Conservation (phyloP, 2,329 filamentous ascomycete genomes). For the Leptographium flavum region DNA sequence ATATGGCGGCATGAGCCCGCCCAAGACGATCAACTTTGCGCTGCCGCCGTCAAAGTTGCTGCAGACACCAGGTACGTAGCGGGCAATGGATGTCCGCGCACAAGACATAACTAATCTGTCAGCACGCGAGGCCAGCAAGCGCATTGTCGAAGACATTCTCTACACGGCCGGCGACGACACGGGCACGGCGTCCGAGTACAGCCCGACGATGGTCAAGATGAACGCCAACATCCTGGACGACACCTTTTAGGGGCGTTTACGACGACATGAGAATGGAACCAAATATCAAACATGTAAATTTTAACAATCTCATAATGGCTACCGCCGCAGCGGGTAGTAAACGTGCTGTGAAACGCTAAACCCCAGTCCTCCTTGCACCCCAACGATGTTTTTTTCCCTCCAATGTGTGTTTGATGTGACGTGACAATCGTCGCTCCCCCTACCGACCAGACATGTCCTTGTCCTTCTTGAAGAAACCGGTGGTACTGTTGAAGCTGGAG, state of each 20-base stretch:
- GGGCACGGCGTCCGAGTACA: constrained; percentile 43
- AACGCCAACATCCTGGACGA: constrained; percentile 47
- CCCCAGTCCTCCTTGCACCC: no score
- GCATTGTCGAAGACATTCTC: constrained; percentile 69
- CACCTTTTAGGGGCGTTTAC: constrained; percentile 27
- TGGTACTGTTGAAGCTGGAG: constrained; percentile 12
- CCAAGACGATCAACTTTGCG: constrained; percentile 84
- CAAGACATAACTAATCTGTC: background rate
- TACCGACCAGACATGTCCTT: constrained; percentile 10
- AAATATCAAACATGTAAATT: no score
- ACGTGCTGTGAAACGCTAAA: no score
- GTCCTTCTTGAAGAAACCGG: constrained; percentile 8
- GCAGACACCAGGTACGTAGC: constrained; percentile 62
- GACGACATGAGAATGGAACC: background rate
- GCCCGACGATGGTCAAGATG: constrained; percentile 52
- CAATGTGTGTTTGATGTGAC: background rate
- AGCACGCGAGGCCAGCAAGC: constrained; percentile 68
- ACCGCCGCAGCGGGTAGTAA: no score
- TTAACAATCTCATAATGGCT: no score
- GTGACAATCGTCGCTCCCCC: background rate
- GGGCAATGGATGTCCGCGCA: no score
- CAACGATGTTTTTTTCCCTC: no score
- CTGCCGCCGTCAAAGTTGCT: constrained; percentile 62
- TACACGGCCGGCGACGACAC: constrained; percentile 55
- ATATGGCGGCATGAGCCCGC: constrained; percentile 68